These are phyloP conservation scores for Cladophialophora carrionii DNA, from an alignment of 2,329 filamentous ascomycete species.

Conservation along the genomic window DNA sequence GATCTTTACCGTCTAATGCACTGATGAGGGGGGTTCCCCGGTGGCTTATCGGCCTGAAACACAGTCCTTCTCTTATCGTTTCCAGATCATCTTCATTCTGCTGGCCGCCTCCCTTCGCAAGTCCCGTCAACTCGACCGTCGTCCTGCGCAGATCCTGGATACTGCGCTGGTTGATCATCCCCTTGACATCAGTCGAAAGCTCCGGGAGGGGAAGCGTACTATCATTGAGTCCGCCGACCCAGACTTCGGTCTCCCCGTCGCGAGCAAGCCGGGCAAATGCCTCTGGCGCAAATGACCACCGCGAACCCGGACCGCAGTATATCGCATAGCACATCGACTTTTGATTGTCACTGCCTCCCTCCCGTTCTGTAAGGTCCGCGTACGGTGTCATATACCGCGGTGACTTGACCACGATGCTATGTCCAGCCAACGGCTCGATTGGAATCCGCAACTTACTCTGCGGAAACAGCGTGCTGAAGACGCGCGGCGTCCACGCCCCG, in stretches of 20 bases:
- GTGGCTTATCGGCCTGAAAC: constrained; percentile 71
- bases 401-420: constrained; percentile 69
- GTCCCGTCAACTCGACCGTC: constrained; percentile 44
- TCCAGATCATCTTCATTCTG: constrained; percentile 59
- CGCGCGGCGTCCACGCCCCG: constrained; percentile 70
- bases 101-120: constrained; percentile 32
- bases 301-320: constrained; percentile 62
- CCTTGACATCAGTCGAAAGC: constrained; percentile 48
- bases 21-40: constrained; percentile 67
- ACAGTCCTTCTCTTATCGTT: constrained; percentile 67
- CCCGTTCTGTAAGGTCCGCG: constrained; percentile 20
- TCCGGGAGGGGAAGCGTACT: constrained; percentile 63
- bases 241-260: constrained; percentile 58
- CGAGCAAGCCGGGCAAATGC: constrained; percentile 68
- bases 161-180: constrained; percentile 50
- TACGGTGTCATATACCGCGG: constrained; percentile 50
- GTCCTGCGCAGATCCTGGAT: constrained; percentile 42
- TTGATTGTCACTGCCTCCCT: constrained; percentile 43
- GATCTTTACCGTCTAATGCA: constrained; percentile 47
- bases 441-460: constrained; percentile 57
- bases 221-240: constrained; percentile 72
- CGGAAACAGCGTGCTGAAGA: constrained; percentile 69
- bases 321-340: constrained; percentile 65
- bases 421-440: constrained; percentile 67
- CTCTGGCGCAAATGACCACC: constrained; percentile 66